Evolutionary conservation across 2,329 filamentous ascomycete genomes (phyloP).

Genomic region (Mollisia scopiformis): DNA sequence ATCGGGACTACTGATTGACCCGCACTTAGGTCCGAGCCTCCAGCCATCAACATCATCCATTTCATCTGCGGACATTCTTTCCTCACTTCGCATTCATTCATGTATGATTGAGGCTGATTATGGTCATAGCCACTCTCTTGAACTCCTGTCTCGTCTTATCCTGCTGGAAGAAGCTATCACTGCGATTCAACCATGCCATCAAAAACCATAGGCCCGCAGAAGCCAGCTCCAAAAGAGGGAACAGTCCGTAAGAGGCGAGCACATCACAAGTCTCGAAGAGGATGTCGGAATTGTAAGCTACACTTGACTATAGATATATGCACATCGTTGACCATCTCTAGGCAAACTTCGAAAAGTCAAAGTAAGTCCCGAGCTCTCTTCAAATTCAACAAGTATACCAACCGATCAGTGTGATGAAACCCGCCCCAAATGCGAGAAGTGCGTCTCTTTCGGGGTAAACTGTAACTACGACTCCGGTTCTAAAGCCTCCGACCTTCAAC

Average conservation of each 20-base stretch:
- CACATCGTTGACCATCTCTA: not conserved
- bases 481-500: slow-evolving; percentile 36
- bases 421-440: slow-evolving; percentile 52
- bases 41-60: not conserved
- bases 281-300: slow-evolving; percentile 60
- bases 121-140: not conserved
- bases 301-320: not conserved
- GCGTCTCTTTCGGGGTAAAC: slow-evolving; percentile 47
- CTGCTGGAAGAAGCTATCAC: not conserved
- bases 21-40: not conserved
- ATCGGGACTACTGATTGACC: not conserved
- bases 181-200: not conserved
- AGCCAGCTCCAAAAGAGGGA: not conserved
- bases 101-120: not conserved
- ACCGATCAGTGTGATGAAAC: slow-evolving; percentile 54
- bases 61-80: not conserved
- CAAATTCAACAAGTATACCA: not conserved
- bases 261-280: slow-evolving; percentile 57
- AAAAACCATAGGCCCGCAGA: not conserved
- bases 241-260: slow-evolving; percentile 23
- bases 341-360: slow-evolving; percentile 56
- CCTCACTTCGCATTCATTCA: not conserved
- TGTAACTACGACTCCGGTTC: slow-evolving; percentile 48
- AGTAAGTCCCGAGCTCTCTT: not conserved
- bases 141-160: too few relatives aligned